Percentiles rank a stretch among this genome's conserved stretches.
These are phyloP conservation scores for Delonix regia DNA, from an alignment of 306 rosid species.

Conservation along the genomic window DNA sequence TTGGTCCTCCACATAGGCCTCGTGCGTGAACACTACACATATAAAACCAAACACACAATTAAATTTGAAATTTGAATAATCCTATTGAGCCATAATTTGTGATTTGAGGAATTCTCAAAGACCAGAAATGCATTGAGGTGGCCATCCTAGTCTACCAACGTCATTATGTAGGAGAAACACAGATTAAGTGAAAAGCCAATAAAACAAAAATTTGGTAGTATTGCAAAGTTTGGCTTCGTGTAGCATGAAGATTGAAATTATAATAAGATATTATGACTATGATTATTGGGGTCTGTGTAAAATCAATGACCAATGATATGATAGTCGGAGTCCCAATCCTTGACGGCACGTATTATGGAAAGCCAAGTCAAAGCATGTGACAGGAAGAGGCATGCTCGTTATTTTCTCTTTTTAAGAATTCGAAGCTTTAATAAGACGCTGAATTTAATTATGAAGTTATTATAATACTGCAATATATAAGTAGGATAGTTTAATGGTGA, in stretches of 20 bases:
- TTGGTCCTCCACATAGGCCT: too few species aligned
- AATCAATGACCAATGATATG: slow-evolving; percentile 29
- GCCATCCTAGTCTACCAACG: not conserved
- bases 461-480: too few species aligned
- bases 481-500: too few species aligned
- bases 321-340: slow-evolving; percentile 52
- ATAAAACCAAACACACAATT: too few species aligned
- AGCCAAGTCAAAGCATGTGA: slow-evolving; percentile 52
- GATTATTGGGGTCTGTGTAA: not conserved
- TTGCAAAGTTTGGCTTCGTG: not conserved
- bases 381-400: not conserved
- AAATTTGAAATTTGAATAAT: not conserved
- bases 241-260: not conserved
- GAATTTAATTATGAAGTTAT: too few species aligned
- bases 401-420: not conserved
- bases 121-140: not conserved
- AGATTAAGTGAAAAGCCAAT: not conserved
- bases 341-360: slow-evolving; percentile 63
- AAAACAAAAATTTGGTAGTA: too few species aligned
- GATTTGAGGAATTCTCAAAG: not conserved
- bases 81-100: not conserved
- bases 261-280: not conserved
- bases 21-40: too few species aligned
- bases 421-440: too few species aligned
- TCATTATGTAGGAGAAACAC: not conserved